Base-by-base conservation (phyloP, 306 rosid species). In the Leucaena leucocephala region DNA sequence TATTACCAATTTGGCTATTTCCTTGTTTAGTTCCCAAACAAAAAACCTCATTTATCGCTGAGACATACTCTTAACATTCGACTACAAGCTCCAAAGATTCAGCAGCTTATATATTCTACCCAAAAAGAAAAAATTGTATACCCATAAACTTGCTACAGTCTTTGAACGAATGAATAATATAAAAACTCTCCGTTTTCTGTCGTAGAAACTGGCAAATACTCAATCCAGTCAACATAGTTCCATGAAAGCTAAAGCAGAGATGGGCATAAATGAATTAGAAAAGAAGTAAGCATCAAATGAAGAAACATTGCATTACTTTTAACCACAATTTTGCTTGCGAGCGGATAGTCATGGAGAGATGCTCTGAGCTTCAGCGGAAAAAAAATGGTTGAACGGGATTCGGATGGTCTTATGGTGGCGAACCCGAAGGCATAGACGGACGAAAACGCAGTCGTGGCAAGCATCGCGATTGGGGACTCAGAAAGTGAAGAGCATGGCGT, bases 251-350 rank as follows among this genome's bases (percentile, higher is more conserved):
- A 40, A 68, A 46, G 36, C 17, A n/a, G 9, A 68, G 39, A 61
- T 8, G 73, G n/a, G 73, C 73, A 13, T 68, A 12, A 68, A 11
- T 44, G 19, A 43, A 44, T 5, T 11, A 68, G 54, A 68, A 43
- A 27, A 43, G 72, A 68, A 11, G n/a, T 68, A 42, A 21, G 54
- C 9, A 46, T 40, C 4, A 44, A 22, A 19, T 14, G 7, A 43
- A 21, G 54, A 68, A 5, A 9, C 22, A 68, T 4, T 1, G 38
- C 35, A 68, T 68, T 68, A 68, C 73, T 68, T 44, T 68, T 68
- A 0, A 68, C 73, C 38, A 68, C 55, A 68, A 68, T 44, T 68
- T 68, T 44, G 55, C 73, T 68, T 43, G 73, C 73, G 33, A 68
- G 73, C 2, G 73, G 73, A 22, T 68, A 21, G 39, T 68, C 55